These are phyloP conservation scores for Verticillium albo-atrum DNA, from an alignment of 2,329 filamentous ascomycete species.

Conservation along the genomic window DNA sequence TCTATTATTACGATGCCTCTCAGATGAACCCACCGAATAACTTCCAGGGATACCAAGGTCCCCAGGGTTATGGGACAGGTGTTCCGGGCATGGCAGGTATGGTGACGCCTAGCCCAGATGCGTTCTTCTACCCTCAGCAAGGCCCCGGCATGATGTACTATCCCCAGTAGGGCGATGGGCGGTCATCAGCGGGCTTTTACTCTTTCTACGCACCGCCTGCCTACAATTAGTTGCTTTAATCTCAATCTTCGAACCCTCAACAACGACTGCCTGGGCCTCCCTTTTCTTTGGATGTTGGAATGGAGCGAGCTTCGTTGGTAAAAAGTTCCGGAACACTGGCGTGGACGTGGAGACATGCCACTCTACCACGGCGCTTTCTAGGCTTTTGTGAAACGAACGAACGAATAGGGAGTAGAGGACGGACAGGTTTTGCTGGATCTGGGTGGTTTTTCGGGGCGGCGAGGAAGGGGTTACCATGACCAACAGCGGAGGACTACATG, in stretches of 20 bases:
- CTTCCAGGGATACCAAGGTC: conserved; percentile 47
- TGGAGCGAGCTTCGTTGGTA: background rate
- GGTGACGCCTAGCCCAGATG: conserved; percentile 65
- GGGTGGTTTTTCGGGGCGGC: background rate
- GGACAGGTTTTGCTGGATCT: background rate
- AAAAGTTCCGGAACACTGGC: background rate
- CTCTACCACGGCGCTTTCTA: background rate
- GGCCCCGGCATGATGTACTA: conserved; percentile 57
- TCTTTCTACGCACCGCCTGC: background rate
- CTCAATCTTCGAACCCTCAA: background rate
- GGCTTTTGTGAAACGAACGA: background rate
- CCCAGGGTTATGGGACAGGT: conserved; percentile 27
- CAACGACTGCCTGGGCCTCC: background rate
- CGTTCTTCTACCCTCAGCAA: conserved; percentile 66
- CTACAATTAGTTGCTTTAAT: background rate
- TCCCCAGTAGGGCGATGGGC: conserved; percentile 42
- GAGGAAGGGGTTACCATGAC: background rate
- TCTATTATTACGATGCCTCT: conserved; percentile 87
- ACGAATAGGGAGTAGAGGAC: background rate
- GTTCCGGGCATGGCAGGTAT: conserved; percentile 73
- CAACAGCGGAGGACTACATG: conserved; percentile 1
- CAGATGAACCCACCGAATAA: conserved; percentile 55
- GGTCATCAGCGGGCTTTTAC: conserved; percentile 1
- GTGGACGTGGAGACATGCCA: background rate
- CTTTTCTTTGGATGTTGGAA: background rate